Base-by-base conservation (phyloP, 129 eudicot genomes). In the carrot (Daucus carota) region DNA sequence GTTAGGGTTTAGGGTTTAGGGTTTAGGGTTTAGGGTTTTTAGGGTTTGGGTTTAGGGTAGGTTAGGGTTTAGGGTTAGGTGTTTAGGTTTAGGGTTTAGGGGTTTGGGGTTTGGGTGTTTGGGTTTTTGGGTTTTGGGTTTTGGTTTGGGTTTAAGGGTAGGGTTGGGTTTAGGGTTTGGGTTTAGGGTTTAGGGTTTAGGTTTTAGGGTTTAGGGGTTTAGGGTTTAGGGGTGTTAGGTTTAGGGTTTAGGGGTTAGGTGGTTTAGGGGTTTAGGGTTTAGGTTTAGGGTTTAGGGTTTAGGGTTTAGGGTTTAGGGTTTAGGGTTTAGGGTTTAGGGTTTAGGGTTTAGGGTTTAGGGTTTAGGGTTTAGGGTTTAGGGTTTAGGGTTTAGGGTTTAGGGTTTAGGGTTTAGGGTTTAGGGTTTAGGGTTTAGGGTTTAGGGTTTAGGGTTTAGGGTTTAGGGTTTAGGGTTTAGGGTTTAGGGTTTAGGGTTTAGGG, bases 391-490 rank as follows among this genome's bases (percentile, higher is more conserved):
- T n/a, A 10, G 46, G 43, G 77, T 45, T 74, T 41, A 5, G 36
- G 77, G 77, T 14, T 74, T n/a, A 16, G 77, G 77, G 63, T 74
- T 74, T n/a, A 48, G 77, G 77, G 63, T 74, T 74, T n/a, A 24
- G 65, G 77, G 63, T 45, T 74, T n/a, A 24, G 65, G 77, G 63
- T n/a, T 74, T 22, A 32, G 65, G 77, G 48, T 74, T 41, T 15
- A 1, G 2, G 77, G 77, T 24, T 73, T 38, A 73, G 77, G 77
- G 77, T 20, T 73, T 71, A 71, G 75, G 75, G 75, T 34, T 74
- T 48, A 74, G 77, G 77, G 77, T 74, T 74, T 48, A 74, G 77
- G 77, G 77, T n/a, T 45, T 74, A 26, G 52, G 77, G 77, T 20
- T 45, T 45, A 45, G 75, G 75, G 75, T 72, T 72, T 36, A 72